Evolutionary conservation across 805 yeast species (phyloP).

Genomic region (Kuraishia piskuri): DNA sequence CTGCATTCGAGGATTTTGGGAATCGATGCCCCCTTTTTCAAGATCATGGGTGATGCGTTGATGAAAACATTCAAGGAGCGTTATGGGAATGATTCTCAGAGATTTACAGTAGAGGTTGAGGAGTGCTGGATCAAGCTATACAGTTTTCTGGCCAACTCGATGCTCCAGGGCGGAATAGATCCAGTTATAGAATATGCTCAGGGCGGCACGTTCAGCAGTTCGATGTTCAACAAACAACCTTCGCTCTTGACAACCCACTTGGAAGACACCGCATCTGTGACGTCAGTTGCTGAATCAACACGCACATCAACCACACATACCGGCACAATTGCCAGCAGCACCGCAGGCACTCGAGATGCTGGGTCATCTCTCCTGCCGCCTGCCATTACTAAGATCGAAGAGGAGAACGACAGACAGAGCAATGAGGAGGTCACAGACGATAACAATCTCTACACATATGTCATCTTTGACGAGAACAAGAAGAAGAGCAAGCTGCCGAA

Average conservation of each 20-base stretch:
- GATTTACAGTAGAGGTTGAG: slow-evolving; percentile 53
- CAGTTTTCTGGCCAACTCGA: slow-evolving; percentile 58
- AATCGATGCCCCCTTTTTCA: slow-evolving; percentile 59
- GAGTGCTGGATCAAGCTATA: slow-evolving; percentile 66
- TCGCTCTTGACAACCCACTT: neutral
- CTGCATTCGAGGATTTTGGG: slow-evolving; percentile 70
- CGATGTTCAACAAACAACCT: neutral
- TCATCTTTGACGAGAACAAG: neutral
- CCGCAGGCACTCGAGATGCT: neutral
- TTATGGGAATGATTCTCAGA: slow-evolving; percentile 24
- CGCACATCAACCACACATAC: neutral
- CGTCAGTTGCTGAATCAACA: neutral
- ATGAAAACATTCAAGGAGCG: slow-evolving; percentile 61
- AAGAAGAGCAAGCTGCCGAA: neutral
- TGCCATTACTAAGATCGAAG: neutral
- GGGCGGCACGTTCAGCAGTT: neutral
- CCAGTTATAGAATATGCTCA: slow-evolving; percentile 27
- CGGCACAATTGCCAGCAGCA: neutral
- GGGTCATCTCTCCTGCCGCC: neutral
- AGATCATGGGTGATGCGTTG: slow-evolving; percentile 66
- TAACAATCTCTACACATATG: neutral
- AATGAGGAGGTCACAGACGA: neutral
- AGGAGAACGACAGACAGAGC: neutral
- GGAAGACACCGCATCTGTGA: neutral
- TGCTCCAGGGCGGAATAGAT: slow-evolving; percentile 52